These are phyloP conservation scores for Lentinula boryana DNA, from an alignment of 768 basidiomycete genomes.

Conservation along the genomic window DNA sequence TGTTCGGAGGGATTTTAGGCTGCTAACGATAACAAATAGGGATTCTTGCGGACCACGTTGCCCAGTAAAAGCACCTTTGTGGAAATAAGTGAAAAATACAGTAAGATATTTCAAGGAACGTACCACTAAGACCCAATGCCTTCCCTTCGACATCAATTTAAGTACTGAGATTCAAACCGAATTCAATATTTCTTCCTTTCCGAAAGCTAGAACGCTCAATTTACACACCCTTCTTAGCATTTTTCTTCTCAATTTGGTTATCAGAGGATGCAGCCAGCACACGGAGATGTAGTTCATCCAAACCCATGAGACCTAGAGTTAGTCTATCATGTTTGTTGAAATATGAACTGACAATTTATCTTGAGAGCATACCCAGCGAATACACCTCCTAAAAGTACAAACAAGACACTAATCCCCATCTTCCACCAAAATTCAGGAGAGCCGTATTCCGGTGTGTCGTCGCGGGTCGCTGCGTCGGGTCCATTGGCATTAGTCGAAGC, in stretches of 20 bases:
- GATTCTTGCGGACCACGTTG: slow-evolving; percentile 63
- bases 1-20: slow-evolving; percentile 16
- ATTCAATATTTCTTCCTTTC: too few species aligned
- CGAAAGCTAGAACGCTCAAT: not conserved
- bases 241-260: slow-evolving; percentile 56
- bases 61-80: slow-evolving; percentile 74
- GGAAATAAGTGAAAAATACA: not conserved
- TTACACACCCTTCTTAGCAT: slow-evolving; percentile 61
- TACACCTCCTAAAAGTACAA: slow-evolving; percentile 84
- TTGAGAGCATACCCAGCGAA: slow-evolving; percentile 69
- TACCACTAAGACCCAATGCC: slow-evolving; percentile 95
- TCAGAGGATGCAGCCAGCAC: slow-evolving; percentile 81
- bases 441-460: slow-evolving; percentile 13
- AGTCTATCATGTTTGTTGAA: slow-evolving; percentile 37
- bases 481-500: not conserved
- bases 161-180: slow-evolving; percentile 32
- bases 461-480: not conserved
- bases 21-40: too few species aligned
- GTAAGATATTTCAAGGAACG: slow-evolving; percentile 14
- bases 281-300: slow-evolving; percentile 86
- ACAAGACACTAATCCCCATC: slow-evolving; percentile 51
- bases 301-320: slow-evolving; percentile 90
- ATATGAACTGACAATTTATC: not conserved
- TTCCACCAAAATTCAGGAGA: slow-evolving; percentile 74
- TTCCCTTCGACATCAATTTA: slow-evolving; percentile 51